Evolutionary conservation across 768 basidiomycete genomes (phyloP), one percentile per base, ranked within the genome.

Genomic region (Termitomyces bulborhizus): DNA sequence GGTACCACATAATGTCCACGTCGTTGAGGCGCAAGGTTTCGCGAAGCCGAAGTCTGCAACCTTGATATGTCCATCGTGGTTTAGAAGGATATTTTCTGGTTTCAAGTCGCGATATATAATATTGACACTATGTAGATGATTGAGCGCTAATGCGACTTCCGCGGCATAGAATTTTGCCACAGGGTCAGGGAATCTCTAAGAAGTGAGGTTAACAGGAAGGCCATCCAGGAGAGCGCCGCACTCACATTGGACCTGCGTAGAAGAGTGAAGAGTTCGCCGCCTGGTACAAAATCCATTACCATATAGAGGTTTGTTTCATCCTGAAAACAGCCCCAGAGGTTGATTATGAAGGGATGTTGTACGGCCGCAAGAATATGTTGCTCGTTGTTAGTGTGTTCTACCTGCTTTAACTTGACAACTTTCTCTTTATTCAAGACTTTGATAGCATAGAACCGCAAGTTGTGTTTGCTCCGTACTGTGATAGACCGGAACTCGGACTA

Each of bases 111-210:
- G 91, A 69, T 98, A 98, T 57, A 98, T 90, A 68, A 98, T 94
- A 63, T 95, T 83, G 21, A 85, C 79, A 13, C 74, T 72, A 64
- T 98, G 97, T 2, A 98, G 74, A 67, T 98, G 86, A 62, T 93
- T 90, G 60, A 98, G 80, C 1, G 95, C 97, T 45, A 97, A 79
- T 37, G 93, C 89, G 29, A 98, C 93, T 69, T 95, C 93, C 2
- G 97, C 95, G 4, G 93, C 89, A 63, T 98, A 99, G 74, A 98
- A 99, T 66, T 98, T 93, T 5, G 96, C 93, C 12, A 99, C 97
- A 15, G 96, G 94, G 60, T 97, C 90, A 0, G 96, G 93, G 73
- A 99, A 98, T 46, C 95, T 78, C 82, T 98, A 75, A 50, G 43
- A 15, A n/a, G 24, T 27, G 67, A 53, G 36, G 67, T 49, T 42